phyloP scores from a whole-genome alignment of 495 filamentous ascomycete species.

The Podospora pseudopauciseta region DNA sequence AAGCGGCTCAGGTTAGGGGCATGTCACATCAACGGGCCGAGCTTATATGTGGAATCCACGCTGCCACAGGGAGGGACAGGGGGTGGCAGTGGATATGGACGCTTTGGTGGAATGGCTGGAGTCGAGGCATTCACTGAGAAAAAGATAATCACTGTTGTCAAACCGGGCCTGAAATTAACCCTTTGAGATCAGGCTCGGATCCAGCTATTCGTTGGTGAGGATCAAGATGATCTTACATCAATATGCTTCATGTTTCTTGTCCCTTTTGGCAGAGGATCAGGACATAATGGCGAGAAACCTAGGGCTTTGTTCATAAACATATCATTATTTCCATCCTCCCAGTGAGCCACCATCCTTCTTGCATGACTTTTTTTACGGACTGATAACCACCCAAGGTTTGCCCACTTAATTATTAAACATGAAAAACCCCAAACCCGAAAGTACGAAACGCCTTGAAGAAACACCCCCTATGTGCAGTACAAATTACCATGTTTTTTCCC shows the following conservation, averaged over 20 bases:
- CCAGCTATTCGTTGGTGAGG: background rate
- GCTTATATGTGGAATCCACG: slow-evolving; percentile 35
- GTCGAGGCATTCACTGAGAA: slow-evolving; percentile 33
- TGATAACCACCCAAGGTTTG: background rate
- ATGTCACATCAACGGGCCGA: slow-evolving; percentile 37
- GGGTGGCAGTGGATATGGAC: slow-evolving; percentile 36
- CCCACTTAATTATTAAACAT: background rate
- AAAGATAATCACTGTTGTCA: slow-evolving; percentile 33
- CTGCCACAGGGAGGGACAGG: slow-evolving; percentile 36
- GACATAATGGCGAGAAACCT: background rate
- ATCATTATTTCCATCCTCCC: background rate
- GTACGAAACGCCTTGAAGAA: background rate
- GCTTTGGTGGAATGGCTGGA: slow-evolving; percentile 36
- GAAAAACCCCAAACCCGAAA: background rate
- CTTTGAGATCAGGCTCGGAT: slow-evolving; percentile 12
- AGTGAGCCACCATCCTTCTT: background rate
- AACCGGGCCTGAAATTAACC: slow-evolving; percentile 25
- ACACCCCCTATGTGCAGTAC: background rate
- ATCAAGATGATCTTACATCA: background rate
- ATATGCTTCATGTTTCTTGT: background rate
- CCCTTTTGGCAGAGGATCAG: background rate
- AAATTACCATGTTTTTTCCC: background rate
- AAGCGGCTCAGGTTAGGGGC: slow-evolving; percentile 30
- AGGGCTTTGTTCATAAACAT: background rate
- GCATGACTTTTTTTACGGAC: background rate